These are phyloP conservation scores for Hymenoscyphus albidus DNA, from an alignment of 2,329 filamentous ascomycete genomes.

Conservation along the genomic window DNA sequence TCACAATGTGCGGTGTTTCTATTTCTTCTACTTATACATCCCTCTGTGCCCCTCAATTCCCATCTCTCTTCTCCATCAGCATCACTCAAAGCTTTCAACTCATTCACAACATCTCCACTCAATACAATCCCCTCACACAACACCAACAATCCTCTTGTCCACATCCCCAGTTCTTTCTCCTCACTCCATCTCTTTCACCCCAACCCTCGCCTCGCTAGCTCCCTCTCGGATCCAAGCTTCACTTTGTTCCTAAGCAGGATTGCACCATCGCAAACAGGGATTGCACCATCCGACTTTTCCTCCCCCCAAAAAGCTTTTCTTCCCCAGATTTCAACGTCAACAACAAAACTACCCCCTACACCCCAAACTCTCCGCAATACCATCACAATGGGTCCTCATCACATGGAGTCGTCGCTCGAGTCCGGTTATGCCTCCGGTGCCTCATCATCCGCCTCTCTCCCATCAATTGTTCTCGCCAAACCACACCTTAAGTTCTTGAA, in stretches of 20 bases:
- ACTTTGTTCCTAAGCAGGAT: background rate
- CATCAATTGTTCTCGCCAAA: slow-evolving; percentile 80
- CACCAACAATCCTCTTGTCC: background rate
- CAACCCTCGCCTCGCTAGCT: background rate
- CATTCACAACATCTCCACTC: background rate
- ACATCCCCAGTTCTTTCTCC: background rate
- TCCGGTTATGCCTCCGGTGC: slow-evolving; percentile 75
- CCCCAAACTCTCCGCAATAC: background rate
- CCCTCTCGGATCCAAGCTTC: background rate
- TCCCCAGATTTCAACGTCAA: background rate
- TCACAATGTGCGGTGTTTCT: background rate
- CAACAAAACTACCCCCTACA: background rate
- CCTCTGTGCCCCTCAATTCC: slow-evolving; percentile 5
- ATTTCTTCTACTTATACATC: slow-evolving; percentile 6
- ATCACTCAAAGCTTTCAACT: background rate
- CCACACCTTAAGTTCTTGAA: slow-evolving; percentile 90
- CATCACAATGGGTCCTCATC: slow-evolving; percentile 13
- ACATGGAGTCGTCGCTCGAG: slow-evolving; percentile 49
- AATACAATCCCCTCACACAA: background rate
- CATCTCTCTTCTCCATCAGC: background rate
- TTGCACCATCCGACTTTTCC: slow-evolving; percentile 16
- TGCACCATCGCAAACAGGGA: slow-evolving; percentile 8
- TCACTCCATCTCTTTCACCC: background rate
- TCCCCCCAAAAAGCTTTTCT: slow-evolving; percentile 7
- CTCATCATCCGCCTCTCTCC: slow-evolving; percentile 59